A percentile compares a stretch with the other conserved stretches of the same genome.
Evolutionary conservation across 495 filamentous ascomycete species (phyloP).

Genomic region (Extremus antarcticus): DNA sequence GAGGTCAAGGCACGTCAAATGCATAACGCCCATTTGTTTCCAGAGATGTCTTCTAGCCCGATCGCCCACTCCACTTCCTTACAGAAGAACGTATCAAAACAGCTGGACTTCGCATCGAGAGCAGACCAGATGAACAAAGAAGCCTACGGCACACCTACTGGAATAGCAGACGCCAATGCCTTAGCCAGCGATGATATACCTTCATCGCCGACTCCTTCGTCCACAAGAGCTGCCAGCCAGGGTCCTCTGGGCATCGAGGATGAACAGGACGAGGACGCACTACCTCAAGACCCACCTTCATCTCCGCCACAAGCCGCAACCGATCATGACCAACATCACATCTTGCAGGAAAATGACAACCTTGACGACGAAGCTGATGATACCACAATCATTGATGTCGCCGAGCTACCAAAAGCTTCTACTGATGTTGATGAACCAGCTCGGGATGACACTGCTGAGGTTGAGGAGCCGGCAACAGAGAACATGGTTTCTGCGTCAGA

Average conservation of each 20-base stretch:
- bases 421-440: background rate
- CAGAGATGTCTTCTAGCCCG: constrained; percentile 55
- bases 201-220: constrained; percentile 68
- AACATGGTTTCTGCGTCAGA: constrained; percentile 1
- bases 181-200: constrained; percentile 54
- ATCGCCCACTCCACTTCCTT: constrained; percentile 14
- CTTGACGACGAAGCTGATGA: background rate
- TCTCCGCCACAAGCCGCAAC: constrained; percentile 4
- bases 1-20: constrained; percentile 58
- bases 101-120: constrained; percentile 33
- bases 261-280: constrained; percentile 1
- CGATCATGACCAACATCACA: background rate
- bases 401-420: background rate
- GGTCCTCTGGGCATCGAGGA: background rate
- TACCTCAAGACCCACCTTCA: constrained; percentile 3
- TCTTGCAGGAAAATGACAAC: background rate
- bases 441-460: background rate
- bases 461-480: background rate
- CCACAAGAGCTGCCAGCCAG: constrained; percentile 5
- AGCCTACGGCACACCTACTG: background rate
- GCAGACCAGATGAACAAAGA: constrained; percentile 12
- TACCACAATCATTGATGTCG: background rate
- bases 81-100: constrained; percentile 12
- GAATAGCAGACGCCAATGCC: constrained; percentile 17
- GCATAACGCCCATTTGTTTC: constrained; percentile 59